Percentiles rank a stretch among this genome's conserved stretches.
Evolutionary conservation across 352 stramenopile genomes (phyloP).

Genomic region (Salisapilia sapeloensis): DNA sequence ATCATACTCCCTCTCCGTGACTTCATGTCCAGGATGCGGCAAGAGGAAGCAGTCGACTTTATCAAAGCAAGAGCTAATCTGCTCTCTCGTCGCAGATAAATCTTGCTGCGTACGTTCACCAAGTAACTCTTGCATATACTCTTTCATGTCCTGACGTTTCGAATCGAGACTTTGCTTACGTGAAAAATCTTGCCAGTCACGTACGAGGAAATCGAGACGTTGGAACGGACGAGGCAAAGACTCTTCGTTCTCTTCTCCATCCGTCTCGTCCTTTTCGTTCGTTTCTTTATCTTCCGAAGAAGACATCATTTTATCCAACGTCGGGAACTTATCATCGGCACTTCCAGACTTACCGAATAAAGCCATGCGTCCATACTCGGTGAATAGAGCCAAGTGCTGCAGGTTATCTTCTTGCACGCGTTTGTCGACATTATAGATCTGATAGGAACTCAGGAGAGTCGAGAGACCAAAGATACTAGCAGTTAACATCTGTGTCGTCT

Average conservation of each 20-base stretch:
- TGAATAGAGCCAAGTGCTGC: slow-evolving; percentile 98
- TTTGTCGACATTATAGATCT: slow-evolving; percentile 99
- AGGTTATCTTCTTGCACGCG: slow-evolving; percentile 98
- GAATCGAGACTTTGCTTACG: slow-evolving; percentile 76
- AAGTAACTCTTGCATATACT: slow-evolving; percentile 89
- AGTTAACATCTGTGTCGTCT: slow-evolving; percentile 97
- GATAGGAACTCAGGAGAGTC: slow-evolving; percentile 91
- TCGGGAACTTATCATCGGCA: background rate
- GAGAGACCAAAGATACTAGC: slow-evolving; percentile 97
- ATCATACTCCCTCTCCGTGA: slow-evolving; percentile 95
- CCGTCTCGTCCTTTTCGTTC: slow-evolving; percentile 6
- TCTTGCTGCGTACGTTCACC: slow-evolving; percentile 88
- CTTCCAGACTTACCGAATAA: slow-evolving; percentile 2
- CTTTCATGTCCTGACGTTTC: slow-evolving; percentile 87
- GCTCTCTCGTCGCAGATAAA: slow-evolving; percentile 85
- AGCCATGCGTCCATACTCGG: slow-evolving; percentile 88
- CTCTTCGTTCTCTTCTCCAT: slow-evolving; percentile 9
- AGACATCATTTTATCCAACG: slow-evolving; percentile 1
- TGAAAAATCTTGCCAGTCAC: slow-evolving; percentile 97
- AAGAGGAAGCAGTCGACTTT: slow-evolving; percentile 91
- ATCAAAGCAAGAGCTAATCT: slow-evolving; percentile 96
- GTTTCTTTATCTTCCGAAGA: slow-evolving; percentile 6
- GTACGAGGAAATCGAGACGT: slow-evolving; percentile 95
- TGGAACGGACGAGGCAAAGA: slow-evolving; percentile 86
- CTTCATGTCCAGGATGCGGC: slow-evolving; percentile 91